These are phyloP conservation scores for Podospora didyma DNA, from an alignment of 495 filamentous ascomycete species.

Conservation along the genomic window DNA sequence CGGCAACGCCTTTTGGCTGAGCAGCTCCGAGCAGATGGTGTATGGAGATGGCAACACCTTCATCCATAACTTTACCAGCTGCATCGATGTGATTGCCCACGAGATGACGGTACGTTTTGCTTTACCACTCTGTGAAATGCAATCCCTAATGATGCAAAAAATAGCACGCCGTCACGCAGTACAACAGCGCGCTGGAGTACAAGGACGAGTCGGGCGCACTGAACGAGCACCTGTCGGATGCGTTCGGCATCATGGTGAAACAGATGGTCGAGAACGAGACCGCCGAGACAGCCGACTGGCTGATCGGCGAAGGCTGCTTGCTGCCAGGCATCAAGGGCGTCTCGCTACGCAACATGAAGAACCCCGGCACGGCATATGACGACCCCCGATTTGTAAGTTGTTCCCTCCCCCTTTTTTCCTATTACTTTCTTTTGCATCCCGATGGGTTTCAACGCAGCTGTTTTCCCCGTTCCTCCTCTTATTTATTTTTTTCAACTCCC, in stretches of 20 bases:
- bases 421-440: too few relatives aligned
- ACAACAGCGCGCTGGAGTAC: conserved; percentile 40
- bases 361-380: conserved; percentile 43
- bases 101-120: conserved; percentile 33
- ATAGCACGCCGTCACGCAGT: conserved; percentile 40
- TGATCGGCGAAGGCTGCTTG: conserved; percentile 45
- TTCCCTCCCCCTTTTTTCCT: too few relatives aligned
- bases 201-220: conserved; percentile 41
- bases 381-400: conserved; percentile 36
- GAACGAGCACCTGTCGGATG: conserved; percentile 49
- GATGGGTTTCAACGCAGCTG: too few relatives aligned
- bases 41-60: conserved; percentile 45
- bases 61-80: conserved; percentile 35
- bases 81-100: conserved; percentile 46
- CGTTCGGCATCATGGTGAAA: conserved; percentile 50
- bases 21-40: conserved; percentile 29
- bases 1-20: conserved; percentile 25
- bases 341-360: conserved; percentile 45
- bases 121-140: neutral
- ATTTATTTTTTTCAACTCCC: too few relatives aligned
- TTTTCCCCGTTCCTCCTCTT: too few relatives aligned
- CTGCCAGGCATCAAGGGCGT: conserved; percentile 32
- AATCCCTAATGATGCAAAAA: neutral
- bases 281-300: conserved; percentile 43
- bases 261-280: conserved; percentile 41